These are phyloP conservation scores for Thielaviopsis ethacetica DNA, from an alignment of 2,329 filamentous ascomycete genomes.

Conservation along the genomic window DNA sequence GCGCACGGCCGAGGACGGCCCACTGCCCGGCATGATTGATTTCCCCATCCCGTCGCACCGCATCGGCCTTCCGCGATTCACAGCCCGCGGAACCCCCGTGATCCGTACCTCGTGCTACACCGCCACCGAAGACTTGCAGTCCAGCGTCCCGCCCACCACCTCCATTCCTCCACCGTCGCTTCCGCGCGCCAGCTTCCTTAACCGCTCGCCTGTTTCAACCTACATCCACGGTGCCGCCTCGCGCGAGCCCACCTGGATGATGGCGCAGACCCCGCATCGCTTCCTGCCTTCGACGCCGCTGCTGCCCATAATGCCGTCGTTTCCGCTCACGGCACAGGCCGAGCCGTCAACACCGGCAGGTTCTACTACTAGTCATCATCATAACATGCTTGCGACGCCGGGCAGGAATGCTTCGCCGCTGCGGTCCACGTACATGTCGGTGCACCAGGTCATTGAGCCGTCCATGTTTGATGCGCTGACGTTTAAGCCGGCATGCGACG, in stretches of 20 bases:
- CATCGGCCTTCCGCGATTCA: conserved; percentile 69
- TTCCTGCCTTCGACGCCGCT: conserved; percentile 5
- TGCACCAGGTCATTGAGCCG: conserved; percentile 42
- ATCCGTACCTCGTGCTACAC: conserved; percentile 69
- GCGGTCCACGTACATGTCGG: conserved; percentile 32
- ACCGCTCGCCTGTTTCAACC: conserved; percentile 1
- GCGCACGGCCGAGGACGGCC: conserved; percentile 37
- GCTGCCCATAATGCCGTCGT: background rate
- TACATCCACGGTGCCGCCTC: conserved; percentile 9
- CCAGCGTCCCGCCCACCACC: conserved; percentile 1
- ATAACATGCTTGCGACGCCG: background rate
- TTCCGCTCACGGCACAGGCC: conserved; percentile 13
- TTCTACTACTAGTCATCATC: too few species aligned
- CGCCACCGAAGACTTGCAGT: conserved; percentile 46
- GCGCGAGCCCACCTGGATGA: conserved; percentile 11
- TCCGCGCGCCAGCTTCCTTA: conserved; percentile 5
- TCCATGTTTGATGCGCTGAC: conserved; percentile 71
- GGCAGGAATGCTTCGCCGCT: conserved; percentile 16
- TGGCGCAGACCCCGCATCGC: conserved; percentile 6
- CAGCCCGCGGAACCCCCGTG: conserved; percentile 55
- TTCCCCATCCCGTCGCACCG: conserved; percentile 72
- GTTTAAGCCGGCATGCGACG: conserved; percentile 61
- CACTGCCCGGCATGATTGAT: conserved; percentile 40
- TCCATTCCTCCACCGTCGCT: conserved; percentile 3
- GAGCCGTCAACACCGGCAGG: conserved; percentile 18